Conservation (phyloP, 192 early-diverging fungal genomes). For the Cetraspora pellucida region DNA sequence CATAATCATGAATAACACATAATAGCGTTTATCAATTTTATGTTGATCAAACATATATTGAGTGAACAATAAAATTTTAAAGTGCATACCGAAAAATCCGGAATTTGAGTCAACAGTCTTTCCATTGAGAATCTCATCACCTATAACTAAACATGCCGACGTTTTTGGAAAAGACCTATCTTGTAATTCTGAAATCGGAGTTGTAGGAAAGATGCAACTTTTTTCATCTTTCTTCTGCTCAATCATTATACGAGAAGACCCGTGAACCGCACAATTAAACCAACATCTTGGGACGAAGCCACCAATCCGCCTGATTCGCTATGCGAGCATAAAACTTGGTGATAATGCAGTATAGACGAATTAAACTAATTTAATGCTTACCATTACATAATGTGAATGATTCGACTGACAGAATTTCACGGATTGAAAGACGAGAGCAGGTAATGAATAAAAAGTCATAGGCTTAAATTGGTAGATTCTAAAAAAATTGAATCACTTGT, state of each 20-base stretch:
- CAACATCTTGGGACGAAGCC: neutral
- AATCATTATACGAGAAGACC: neutral
- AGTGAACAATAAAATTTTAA: neutral
- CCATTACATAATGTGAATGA: too few species aligned
- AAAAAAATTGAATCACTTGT: too few species aligned
- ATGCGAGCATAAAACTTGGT: too few species aligned
- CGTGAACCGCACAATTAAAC: neutral
- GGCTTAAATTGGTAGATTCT: too few species aligned
- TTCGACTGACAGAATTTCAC: too few species aligned
- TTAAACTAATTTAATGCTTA: too few species aligned
- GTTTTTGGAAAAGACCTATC: slow-evolving; percentile 36
- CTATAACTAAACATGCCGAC: slow-evolving; percentile 63
- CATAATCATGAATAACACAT: neutral
- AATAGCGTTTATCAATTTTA: too few species aligned
- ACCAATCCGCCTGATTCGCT: too few species aligned
- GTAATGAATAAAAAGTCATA: too few species aligned
- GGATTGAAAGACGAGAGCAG: too few species aligned
- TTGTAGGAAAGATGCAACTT: neutral
- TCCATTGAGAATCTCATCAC: slow-evolving; percentile 76
- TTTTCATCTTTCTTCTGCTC: neutral
- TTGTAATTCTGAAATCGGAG: slow-evolving; percentile 13
- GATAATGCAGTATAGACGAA: too few species aligned
- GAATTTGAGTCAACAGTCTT: slow-evolving; percentile 71
- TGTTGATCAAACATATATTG: too few species aligned
- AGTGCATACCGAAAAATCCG: slow-evolving; percentile 44